These are phyloP conservation scores for Alternaria panax DNA, from an alignment of 2,329 filamentous ascomycete genomes.

Conservation along the genomic window DNA sequence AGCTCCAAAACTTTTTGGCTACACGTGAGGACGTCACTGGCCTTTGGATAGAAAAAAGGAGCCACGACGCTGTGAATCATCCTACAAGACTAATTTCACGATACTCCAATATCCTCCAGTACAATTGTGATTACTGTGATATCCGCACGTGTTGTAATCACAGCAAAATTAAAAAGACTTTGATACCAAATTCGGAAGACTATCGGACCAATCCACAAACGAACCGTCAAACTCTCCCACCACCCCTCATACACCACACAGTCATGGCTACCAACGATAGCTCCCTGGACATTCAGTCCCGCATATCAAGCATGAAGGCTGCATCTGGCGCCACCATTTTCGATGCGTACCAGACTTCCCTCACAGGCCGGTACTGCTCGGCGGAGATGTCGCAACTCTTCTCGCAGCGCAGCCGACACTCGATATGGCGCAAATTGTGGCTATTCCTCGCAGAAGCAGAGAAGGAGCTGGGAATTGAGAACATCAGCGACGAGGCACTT, in stretches of 20 bases:
- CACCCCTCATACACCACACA: not conserved
- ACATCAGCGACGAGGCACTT: conserved; percentile 70
- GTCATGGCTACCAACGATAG: conserved; percentile 28
- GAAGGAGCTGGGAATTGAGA: conserved; percentile 76
- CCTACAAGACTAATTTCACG: not conserved
- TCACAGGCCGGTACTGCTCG: conserved; percentile 69
- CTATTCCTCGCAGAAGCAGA: conserved; percentile 82
- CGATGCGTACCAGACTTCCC: conserved; percentile 39
- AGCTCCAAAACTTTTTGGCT: conserved; percentile 33
- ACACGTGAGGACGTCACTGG: conserved; percentile 31
- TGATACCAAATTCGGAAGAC: conserved; percentile 10
- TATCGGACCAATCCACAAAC: conserved; percentile 13
- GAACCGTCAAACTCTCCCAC: not conserved
- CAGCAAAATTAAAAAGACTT: not conserved
- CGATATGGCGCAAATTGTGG: conserved; percentile 87
- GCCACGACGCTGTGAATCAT: conserved; percentile 15
- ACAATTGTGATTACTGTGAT: not conserved
- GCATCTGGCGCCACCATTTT: conserved; percentile 30
- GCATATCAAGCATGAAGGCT: conserved; percentile 31
- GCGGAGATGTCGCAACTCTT: conserved; percentile 70
- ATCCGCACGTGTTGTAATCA: not conserved
- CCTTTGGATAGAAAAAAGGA: conserved; percentile 25
- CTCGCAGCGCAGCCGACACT: conserved; percentile 75
- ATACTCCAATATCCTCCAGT: not conserved
- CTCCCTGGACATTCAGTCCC: conserved; percentile 32